Evolutionary conservation across 163 green algal species (phyloP), one percentile per base, ranked within the genome.

Genomic region (Prototheca cutis): DNA sequence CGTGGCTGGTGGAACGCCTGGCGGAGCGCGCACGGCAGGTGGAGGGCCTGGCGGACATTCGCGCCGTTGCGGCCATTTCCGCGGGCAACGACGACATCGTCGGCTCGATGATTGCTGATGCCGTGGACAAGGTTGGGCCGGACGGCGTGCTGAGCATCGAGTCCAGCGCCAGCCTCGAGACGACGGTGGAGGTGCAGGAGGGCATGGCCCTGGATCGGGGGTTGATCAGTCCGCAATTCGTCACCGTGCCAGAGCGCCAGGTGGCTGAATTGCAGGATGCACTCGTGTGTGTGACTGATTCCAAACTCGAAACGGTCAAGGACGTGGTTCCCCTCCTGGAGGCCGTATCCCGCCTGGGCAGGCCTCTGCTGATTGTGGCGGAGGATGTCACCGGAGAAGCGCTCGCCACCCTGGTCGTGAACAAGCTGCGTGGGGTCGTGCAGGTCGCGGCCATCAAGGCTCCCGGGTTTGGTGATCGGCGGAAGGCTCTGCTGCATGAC

Each of bases 171-270:
- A 66, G 64, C 36, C 81, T 94, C 40, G 90, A 97, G 61, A 97
- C 90, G 4, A 87, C 80, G 27, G 89, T 97, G 51, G 89, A 97
- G 57, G 87, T 97, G 21, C 84, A 93, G 64, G 93, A 98, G 80
- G 93, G 93, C 76, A 98, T 98, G 92, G 83, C 90, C 71, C 95
- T 99, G 57, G 92, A 98, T 80, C 79, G 93, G 59, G 93, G 92
- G 40, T 99, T 96, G 81, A 94, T 97, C 72, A 91, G 76, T 31
- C 92, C 90, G n/a, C 92, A 98, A 72, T 98, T 97, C 73, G 80
- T 97, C 25, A 97, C 82, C 67, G 24, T 18, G 24, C 64, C 67
- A 61, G 90, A 98, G 80, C 75, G 81, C n/a, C 78, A 94, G 77
- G 70, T 93, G 53, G 77, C 85, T 7, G 91, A 97, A 75, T 95